Percentiles rank a stretch among this genome's conserved stretches.
phyloP scores from a whole-genome alignment of 176 grass and related monocot species.

The Canna indica region DNA sequence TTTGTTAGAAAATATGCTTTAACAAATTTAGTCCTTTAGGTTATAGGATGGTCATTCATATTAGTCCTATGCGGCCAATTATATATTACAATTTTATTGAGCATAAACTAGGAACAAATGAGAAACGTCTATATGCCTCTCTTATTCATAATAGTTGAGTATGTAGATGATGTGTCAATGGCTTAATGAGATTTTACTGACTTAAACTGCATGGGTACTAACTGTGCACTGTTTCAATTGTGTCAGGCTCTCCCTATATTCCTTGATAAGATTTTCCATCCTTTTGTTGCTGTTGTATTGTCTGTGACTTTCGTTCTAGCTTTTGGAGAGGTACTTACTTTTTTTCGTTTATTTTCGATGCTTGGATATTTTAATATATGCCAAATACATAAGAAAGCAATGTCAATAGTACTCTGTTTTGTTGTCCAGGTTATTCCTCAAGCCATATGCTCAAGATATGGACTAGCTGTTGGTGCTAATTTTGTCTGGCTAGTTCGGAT shows the following conservation, averaged over 20 bases:
- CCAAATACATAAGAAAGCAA: slow-evolving; percentile 18
- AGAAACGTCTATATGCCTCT: too few species aligned
- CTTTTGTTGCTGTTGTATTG: slow-evolving; percentile 89
- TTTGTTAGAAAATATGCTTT: too few species aligned
- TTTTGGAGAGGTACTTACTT: slow-evolving; percentile 74
- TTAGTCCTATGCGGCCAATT: too few species aligned
- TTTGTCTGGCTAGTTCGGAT: slow-evolving; percentile 94
- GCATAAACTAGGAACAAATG: too few species aligned
- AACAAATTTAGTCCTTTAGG: too few species aligned
- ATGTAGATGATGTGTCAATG: too few species aligned
- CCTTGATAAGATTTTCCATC: slow-evolving; percentile 98
- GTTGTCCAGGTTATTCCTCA: slow-evolving; percentile 84
- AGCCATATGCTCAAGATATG: slow-evolving; percentile 99
- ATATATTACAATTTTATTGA: too few species aligned
- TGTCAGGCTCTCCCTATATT: slow-evolving; percentile 93
- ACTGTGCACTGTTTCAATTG: slow-evolving; percentile 18
- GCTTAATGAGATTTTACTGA: too few species aligned
- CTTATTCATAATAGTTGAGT: too few species aligned
- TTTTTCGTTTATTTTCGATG: slow-evolving; percentile 3
- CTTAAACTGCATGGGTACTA: too few species aligned
- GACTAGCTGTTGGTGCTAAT: slow-evolving; percentile 96
- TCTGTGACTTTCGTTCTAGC: slow-evolving; percentile 97
- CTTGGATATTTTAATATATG: not conserved
- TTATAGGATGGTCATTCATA: too few species aligned
- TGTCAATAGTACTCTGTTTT: slow-evolving; percentile 6